Evolutionary conservation across 116 monocot genomes (phyloP).

Genomic region (Dioscorea cayenensis): DNA sequence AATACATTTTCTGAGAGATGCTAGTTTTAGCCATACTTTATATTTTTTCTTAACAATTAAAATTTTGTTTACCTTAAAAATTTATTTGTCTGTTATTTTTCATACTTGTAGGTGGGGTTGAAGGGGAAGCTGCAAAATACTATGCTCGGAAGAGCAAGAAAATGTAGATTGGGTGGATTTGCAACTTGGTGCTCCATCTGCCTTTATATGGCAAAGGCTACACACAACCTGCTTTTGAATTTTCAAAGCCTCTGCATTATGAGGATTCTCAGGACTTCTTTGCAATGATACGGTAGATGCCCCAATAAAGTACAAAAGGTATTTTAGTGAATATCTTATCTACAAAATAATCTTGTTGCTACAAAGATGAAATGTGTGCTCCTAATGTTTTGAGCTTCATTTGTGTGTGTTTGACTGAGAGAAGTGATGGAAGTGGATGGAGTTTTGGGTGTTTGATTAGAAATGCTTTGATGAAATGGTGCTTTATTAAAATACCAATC

Average conservation of each 20-base stretch:
- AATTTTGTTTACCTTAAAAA: background rate
- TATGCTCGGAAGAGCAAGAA: constrained; percentile 49
- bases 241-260: background rate
- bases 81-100: background rate
- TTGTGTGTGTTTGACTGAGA: too few species aligned
- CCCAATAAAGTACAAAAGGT: background rate
- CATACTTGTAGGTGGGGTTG: constrained; percentile 55
- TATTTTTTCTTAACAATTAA: too few species aligned
- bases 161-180: constrained; percentile 53
- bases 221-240: background rate
- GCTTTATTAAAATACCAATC: too few species aligned
- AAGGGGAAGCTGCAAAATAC: constrained; percentile 56
- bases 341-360: background rate
- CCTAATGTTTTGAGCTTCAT: too few species aligned
- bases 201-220: constrained; percentile 93
- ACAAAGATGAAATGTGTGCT: background rate
- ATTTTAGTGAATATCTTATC: background rate
- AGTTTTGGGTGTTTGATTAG: too few species aligned
- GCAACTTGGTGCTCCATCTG: constrained; percentile 23
- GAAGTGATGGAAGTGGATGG: too few species aligned
- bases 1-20: too few species aligned
- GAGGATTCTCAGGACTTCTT: background rate
- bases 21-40: too few species aligned
- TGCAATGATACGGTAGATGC: background rate
- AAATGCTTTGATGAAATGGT: too few species aligned